A percentile compares a stretch with the other conserved stretches of the same genome.
Evolutionary conservation across 495 filamentous ascomycete genomes (phyloP).

Genomic region (Rusavskia elegans): DNA sequence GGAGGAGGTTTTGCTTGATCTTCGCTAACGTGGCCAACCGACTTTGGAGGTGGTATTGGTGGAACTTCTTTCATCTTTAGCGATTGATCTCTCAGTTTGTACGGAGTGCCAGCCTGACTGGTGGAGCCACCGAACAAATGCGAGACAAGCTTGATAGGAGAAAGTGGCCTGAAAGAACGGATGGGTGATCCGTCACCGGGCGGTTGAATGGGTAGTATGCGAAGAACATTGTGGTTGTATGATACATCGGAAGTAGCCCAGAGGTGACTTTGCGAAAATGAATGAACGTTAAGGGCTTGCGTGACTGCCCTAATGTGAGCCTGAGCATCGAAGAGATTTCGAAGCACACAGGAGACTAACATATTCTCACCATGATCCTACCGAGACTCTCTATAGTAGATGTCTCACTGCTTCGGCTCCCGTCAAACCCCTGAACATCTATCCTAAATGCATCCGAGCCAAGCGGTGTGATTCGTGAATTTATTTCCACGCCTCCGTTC

Average conservation of each 20-base stretch:
- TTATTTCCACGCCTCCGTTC: background rate
- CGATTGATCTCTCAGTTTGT: conserved; percentile 4
- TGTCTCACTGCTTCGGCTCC: too few relatives aligned
- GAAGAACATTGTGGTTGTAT: conserved; percentile 58
- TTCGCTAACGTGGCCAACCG: conserved; percentile 25
- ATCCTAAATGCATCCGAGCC: background rate
- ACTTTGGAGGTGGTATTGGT: conserved; percentile 14
- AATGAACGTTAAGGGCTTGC: conserved; percentile 51
- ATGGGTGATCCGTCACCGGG: conserved; percentile 42
- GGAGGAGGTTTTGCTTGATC: conserved; percentile 13
- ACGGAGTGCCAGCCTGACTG: conserved; percentile 17
- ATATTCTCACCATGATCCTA: background rate
- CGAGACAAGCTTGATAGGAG: conserved; percentile 81
- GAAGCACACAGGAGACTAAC: background rate
- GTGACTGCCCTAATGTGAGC: conserved; percentile 24
- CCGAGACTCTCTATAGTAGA: background rate
- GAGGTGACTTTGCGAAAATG: conserved; percentile 47
- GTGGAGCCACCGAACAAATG: conserved; percentile 47
- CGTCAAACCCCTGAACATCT: background rate
- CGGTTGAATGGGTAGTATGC: conserved; percentile 46
- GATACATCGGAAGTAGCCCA: conserved; percentile 48
- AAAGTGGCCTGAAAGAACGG: conserved; percentile 51
- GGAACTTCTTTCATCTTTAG: conserved; percentile 16
- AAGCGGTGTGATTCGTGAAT: too few relatives aligned
- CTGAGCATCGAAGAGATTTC: too few relatives aligned